Evolutionary conservation across 2,329 filamentous ascomycete genomes (phyloP).

Genomic region (Talaromyces sp.): DNA sequence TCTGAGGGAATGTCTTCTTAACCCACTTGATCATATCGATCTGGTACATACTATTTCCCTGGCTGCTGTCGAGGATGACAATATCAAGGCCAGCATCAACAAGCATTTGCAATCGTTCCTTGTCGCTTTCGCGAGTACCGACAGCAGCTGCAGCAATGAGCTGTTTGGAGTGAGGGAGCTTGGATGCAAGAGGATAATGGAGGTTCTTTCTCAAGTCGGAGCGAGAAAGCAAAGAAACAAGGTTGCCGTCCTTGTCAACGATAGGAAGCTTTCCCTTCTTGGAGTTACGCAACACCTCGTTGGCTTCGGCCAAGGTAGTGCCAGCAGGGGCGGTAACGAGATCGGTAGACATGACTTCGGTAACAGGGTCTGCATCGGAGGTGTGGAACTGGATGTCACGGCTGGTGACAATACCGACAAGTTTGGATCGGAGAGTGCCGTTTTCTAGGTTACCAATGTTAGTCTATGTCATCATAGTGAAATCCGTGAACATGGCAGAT

Average conservation of each 20-base stretch:
- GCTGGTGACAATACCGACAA: conserved; percentile 95
- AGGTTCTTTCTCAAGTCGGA: conserved; percentile 99
- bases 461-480: conserved; percentile 14
- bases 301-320: conserved; percentile 80
- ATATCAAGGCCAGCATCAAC: conserved; percentile 94
- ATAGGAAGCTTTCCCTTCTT: conserved; percentile 99
- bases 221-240: conserved; percentile 86
- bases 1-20: conserved; percentile 75
- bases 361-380: conserved; percentile 65
- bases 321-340: conserved; percentile 82
- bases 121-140: conserved; percentile 91
- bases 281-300: conserved; percentile 85
- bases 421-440: conserved; percentile 89
- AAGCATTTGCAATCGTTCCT: conserved; percentile 74
- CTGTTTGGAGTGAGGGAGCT: conserved; percentile 95
- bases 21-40: conserved; percentile 97
- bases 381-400: conserved; percentile 97
- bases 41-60: conserved; percentile 98
- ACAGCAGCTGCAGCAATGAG: conserved; percentile 92
- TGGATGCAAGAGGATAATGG: conserved; percentile 92
- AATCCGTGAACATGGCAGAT: not conserved
- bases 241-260: conserved; percentile 74
- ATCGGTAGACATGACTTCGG: conserved; percentile 91
- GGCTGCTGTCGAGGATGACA: conserved; percentile 90
- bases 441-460: conserved; percentile 57